Evolutionary conservation across 768 basidiomycete species (phyloP).

Genomic region (Rickenella mellea): DNA sequence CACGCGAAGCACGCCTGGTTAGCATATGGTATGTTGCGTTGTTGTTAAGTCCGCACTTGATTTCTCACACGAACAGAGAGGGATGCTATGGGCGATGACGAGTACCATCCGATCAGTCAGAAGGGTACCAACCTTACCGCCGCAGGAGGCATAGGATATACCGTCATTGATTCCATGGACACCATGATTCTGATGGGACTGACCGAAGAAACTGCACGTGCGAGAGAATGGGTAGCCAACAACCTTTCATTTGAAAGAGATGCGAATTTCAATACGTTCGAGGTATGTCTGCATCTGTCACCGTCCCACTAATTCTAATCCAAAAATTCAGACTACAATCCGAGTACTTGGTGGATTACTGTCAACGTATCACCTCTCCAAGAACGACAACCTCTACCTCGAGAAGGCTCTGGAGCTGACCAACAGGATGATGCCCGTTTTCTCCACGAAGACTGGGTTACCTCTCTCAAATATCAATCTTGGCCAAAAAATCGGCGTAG

Average conservation of each 20-base stretch:
- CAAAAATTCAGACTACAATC: conserved; percentile 66
- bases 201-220: conserved; percentile 65
- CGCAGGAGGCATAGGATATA: conserved; percentile 82
- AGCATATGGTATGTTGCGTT: conserved; percentile 59
- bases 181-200: conserved; percentile 83
- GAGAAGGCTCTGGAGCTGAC: conserved; percentile 75
- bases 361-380: conserved; percentile 74
- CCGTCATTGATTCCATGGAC: conserved; percentile 82
- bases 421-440: conserved; percentile 75
- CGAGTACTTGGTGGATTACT: conserved; percentile 86
- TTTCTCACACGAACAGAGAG: conserved; percentile 40
- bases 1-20: conserved; percentile 69
- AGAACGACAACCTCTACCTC: conserved; percentile 58
- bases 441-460: conserved; percentile 74
- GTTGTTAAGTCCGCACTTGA: conserved; percentile 4
- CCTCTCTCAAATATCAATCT: conserved; percentile 80
- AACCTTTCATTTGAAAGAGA: conserved; percentile 69
- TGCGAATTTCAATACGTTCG: conserved; percentile 80
- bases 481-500: conserved; percentile 44
- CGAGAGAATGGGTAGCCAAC: conserved; percentile 66
- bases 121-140: conserved; percentile 69
- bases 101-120: conserved; percentile 79
- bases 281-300: conserved; percentile 40
- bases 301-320: conserved; percentile 1
- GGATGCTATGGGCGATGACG: conserved; percentile 87